Evolutionary conservation across 2,329 filamentous ascomycete genomes (phyloP).

Genomic region (Pezicula neosporulosa): DNA sequence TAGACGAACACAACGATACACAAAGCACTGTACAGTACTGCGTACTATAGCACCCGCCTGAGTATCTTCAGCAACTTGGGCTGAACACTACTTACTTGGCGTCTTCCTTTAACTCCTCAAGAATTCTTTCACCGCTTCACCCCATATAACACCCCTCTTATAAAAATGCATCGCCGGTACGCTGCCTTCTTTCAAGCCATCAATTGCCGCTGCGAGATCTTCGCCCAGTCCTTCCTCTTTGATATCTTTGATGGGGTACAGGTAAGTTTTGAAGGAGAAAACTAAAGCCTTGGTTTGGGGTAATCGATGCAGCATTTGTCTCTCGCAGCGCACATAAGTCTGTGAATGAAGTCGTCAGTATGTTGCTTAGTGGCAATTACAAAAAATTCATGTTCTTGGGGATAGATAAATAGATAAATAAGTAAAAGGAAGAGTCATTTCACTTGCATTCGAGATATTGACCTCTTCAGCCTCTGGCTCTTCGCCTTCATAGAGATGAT

Average conservation of each 20-base stretch:
- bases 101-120: conserved; percentile 13
- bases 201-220: conserved; percentile 52
- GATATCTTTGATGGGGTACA: conserved; percentile 50
- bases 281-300: conserved; percentile 49
- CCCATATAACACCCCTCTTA: conserved; percentile 40
- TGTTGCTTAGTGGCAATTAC: background rate
- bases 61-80: background rate
- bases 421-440: background rate
- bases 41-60: background rate
- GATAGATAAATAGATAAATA: background rate
- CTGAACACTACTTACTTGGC: background rate
- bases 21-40: too few species aligned
- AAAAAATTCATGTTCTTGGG: background rate
- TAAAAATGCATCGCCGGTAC: conserved; percentile 55
- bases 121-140: conserved; percentile 23
- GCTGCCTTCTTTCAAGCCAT: conserved; percentile 53
- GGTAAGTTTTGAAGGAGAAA: conserved; percentile 62
- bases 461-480: conserved; percentile 32
- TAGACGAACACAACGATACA: background rate
- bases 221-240: conserved; percentile 53
- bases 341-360: conserved; percentile 5
- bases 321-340: conserved; percentile 51
- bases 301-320: conserved; percentile 59
- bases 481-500: conserved; percentile 38
- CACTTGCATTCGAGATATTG: conserved; percentile 39